Evolutionary conservation across 306 rosid genomes (phyloP).

Genomic region (Sicyos edulis): DNA sequence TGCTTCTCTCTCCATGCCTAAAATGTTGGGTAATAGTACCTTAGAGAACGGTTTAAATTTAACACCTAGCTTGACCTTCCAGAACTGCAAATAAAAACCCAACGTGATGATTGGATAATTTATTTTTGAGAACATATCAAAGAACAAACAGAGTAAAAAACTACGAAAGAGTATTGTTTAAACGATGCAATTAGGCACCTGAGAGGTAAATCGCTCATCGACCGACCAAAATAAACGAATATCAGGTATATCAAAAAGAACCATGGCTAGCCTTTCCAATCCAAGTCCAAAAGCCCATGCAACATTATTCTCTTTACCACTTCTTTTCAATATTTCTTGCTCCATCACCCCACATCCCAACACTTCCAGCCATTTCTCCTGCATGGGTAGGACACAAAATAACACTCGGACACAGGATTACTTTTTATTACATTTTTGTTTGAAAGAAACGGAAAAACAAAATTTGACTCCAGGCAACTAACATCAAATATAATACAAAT

Average conservation of each 20-base stretch:
- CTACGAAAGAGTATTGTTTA: conserved; percentile 15
- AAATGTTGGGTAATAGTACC: conserved; percentile 43
- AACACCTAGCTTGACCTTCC: conserved; percentile 61
- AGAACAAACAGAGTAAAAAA: conserved; percentile 18
- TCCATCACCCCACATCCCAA: conserved; percentile 97
- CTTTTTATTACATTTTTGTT: not conserved
- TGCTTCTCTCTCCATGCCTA: not conserved
- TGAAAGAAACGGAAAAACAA: not conserved
- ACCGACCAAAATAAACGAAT: conserved; percentile 91
- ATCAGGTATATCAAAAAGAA: conserved; percentile 94
- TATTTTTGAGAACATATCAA: conserved; percentile 19
- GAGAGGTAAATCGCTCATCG: conserved; percentile 90
- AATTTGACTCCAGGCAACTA: not conserved
- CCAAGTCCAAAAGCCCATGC: conserved; percentile 99
- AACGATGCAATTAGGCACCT: conserved; percentile 45
- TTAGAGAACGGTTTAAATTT: conserved; percentile 89
- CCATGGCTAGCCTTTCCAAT: conserved; percentile 94
- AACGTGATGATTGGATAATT: conserved; percentile 12
- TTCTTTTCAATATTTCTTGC: conserved; percentile 80
- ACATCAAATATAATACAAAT: not conserved
- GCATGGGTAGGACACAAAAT: conserved; percentile 8
- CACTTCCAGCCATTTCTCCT: conserved; percentile 96
- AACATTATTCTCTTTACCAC: conserved; percentile 64
- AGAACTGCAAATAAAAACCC: conserved; percentile 56
- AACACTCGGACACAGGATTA: not conserved